Evolutionary conservation across 176 grass and related monocot species (phyloP), one percentile per base, ranked within the genome.

Genomic region (Aechmea fasciata): DNA sequence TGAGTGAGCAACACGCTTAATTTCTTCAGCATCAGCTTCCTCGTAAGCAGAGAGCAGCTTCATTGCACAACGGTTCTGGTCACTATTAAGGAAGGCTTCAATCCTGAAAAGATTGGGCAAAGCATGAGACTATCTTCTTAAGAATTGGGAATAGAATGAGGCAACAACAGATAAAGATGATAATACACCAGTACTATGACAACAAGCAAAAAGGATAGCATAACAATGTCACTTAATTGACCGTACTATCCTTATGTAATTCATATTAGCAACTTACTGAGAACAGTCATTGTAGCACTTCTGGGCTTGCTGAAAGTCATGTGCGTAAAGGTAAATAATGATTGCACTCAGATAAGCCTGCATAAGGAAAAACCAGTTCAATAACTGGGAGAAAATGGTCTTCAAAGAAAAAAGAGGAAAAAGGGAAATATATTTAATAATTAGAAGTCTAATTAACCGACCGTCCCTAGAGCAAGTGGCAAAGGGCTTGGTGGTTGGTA

Each of bases 221-320:
- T 61, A 61, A 18, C 22, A 61, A 61, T 61, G 11, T 18, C 55
- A 17, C 33, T 41, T 41, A 57, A 57, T 57, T 17, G n/a, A 11
- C 52, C 8, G n/a, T 57, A 15, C 13, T 57, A 13, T 15, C n/a
- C n/a, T 17, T 57, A 17, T 3, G 9, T 17, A 61, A 19, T 10
- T 18, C 20, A 22, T 61, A 48, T 25, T 13, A 63, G 47, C 15
- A 83, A 78, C 82, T 93, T 85, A 99, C 94, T 84, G 82, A 66
- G 94, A 99, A 78, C 90, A 99, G 48, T 99, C 94, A 80, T 99
- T 90, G 76, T 93, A 99, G 73, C 94, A 99, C 84, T 93, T 93
- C 67, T 99, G 94, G 70, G 94, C 94, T 77, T 99, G 94, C 64
- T 79, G 87, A 85, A 99, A 99, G 80, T 99, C 94, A 90, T 99